Evolutionary conservation across 176 grass and related monocot species (phyloP), one percentile per base, ranked within the genome.

Genomic region (Oryza longistaminata): DNA sequence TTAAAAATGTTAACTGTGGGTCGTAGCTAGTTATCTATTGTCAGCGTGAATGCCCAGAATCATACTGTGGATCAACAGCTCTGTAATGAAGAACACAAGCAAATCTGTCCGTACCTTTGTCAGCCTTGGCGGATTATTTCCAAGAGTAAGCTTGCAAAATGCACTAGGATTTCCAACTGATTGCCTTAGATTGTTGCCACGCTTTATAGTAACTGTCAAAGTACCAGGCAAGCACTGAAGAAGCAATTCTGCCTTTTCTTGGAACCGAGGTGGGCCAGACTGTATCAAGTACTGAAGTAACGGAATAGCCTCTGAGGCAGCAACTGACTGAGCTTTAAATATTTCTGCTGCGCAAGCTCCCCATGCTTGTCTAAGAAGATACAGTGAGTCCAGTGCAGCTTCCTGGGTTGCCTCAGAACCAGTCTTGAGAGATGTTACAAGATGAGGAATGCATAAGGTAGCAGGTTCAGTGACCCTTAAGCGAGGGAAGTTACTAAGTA

Each of bases 361-460:
- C 97, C 97, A 99, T 68, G 97, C 97, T 92, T 99, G 97, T 75
- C 93, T 94, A 50, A 99, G 92, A 85, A 99, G 86, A 88, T 94
- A 99, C 52, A 99, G 88, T 68, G 97, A 94, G 88, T 99, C 97
- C 16, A 99, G 87, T 79, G 97, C 91, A 69, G 97, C 97, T 87
- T 99, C 97, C 87, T 99, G 97, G 83, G 97, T 91, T 71, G 94
- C 89, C 68, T 99, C 97, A 53, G 97, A 96, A 46, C 97, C 97
- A 55, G 97, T 94, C 86, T 99, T 96, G 66, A 99, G 93, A 68
- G 93, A 94, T 67, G 94, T 96, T 85, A 99, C 93, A 75, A 99
- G 87, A 89, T 96, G 91, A 14, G 97, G 93, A 76, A 99, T 99
- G 55, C 91, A 94, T 80, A 99, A 82, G 31, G 97, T 99, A 66